phyloP scores from a whole-genome alignment of 352 stramenopile species.

The Globisporangium uncinulatum region DNA sequence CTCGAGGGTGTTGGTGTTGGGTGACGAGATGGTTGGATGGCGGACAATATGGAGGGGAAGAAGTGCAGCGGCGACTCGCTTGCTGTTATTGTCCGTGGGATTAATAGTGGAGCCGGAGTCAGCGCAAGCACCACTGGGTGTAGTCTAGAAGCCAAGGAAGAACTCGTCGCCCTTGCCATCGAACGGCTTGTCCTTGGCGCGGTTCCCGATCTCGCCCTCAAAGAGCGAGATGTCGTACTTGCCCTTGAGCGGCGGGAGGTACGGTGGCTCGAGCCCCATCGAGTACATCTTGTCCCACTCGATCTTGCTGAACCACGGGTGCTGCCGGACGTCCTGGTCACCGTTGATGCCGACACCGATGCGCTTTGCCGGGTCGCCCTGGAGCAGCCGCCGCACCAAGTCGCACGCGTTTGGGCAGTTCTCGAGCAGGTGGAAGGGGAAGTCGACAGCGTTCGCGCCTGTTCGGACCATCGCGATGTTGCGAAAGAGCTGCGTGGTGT shows the following conservation, averaged over 20 bases:
- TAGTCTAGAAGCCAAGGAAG: slow-evolving; percentile 62
- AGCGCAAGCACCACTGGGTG: neutral
- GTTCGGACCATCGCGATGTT: slow-evolving; percentile 94
- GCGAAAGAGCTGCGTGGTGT: slow-evolving; percentile 96
- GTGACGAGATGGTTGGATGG: neutral
- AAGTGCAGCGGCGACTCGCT: neutral
- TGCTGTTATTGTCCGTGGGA: slow-evolving; percentile 2
- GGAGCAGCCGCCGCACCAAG: slow-evolving; percentile 88
- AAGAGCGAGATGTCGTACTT: slow-evolving; percentile 76
- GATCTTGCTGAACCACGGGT: slow-evolving; percentile 66
- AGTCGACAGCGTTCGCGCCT: slow-evolving; percentile 72
- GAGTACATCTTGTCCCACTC: slow-evolving; percentile 72
- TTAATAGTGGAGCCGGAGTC: neutral
- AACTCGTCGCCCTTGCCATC: slow-evolving; percentile 60
- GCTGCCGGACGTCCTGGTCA: slow-evolving; percentile 59
- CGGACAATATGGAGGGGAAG: neutral
- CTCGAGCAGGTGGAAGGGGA: slow-evolving; percentile 58
- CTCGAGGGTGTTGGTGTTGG: too few relatives aligned
- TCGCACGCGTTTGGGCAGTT: slow-evolving; percentile 73
- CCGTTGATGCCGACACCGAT: slow-evolving; percentile 70
- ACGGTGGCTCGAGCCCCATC: slow-evolving; percentile 52
- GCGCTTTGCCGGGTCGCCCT: slow-evolving; percentile 79
- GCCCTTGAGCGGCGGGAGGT: slow-evolving; percentile 51
- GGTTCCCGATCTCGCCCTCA: slow-evolving; percentile 67
- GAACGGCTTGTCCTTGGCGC: slow-evolving; percentile 61